Evolutionary conservation across 768 basidiomycete genomes (phyloP).

Genomic region (Crucibulum laeve): DNA sequence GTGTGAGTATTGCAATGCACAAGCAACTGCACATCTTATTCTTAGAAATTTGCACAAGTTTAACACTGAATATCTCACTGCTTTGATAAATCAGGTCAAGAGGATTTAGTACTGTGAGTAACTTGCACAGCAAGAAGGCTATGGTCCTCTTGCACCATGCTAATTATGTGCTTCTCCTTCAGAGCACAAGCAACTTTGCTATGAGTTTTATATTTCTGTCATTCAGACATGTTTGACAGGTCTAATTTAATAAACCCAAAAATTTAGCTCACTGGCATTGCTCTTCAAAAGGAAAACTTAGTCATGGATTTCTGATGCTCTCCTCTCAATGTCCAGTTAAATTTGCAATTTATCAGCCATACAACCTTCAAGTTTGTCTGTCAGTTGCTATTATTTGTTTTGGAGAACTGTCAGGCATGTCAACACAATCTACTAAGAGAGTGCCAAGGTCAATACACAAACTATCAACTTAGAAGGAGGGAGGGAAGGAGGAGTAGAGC

Average conservation of each 20-base stretch:
- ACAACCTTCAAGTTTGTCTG: not conserved
- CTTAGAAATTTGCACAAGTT: not conserved
- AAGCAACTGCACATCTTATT: not conserved
- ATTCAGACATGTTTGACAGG: no score
- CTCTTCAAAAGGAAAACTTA: slow-evolving; percentile 7
- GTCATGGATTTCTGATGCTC: slow-evolving; percentile 7
- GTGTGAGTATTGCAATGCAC: not conserved
- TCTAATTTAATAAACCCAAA: not conserved
- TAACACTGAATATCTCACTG: not conserved
- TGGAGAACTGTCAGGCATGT: no score
- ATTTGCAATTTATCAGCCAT: not conserved
- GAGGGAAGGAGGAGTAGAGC: no score
- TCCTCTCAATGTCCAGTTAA: not conserved
- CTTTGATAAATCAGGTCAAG: not conserved
- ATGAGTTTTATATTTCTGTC: not conserved
- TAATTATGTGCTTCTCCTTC: not conserved
- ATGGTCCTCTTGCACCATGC: not conserved
- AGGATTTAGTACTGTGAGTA: not conserved
- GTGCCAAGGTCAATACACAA: no score
- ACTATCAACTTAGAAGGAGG: no score
- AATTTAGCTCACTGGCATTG: slow-evolving; percentile 14
- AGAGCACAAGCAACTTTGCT: not conserved
- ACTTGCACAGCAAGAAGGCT: no score
- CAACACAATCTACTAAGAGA: no score
- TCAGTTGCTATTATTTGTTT: no score